Evolutionary conservation across 305 asterid genomes (phyloP).

Genomic region (Solanum hybrid): DNA sequence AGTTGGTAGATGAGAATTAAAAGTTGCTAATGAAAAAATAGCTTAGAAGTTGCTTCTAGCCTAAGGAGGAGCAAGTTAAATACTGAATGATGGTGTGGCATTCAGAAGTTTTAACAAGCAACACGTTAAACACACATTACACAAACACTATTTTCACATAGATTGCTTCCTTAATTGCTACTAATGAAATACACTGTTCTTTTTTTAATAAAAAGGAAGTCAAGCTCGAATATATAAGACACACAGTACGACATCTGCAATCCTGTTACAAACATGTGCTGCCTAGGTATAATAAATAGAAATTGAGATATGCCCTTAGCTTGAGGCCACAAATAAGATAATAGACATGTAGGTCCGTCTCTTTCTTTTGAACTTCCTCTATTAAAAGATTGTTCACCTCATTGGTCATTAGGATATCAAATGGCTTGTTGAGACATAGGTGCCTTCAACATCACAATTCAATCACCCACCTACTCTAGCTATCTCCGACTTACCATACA

Average conservation of each 20-base stretch:
- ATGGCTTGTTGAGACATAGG: neutral
- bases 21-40: neutral
- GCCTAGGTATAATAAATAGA: neutral
- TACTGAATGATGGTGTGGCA: neutral
- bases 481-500: neutral
- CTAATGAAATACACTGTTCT: neutral
- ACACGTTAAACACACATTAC: no score
- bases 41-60: neutral
- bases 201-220: neutral
- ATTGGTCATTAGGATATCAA: neutral
- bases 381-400: neutral
- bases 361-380: neutral
- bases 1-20: neutral
- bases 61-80: neutral
- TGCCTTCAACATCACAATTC: neutral
- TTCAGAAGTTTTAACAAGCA: neutral
- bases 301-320: neutral
- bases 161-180: neutral
- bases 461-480: neutral
- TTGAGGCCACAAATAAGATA: neutral
- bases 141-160: neutral
- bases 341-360: neutral
- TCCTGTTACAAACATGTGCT: neutral
- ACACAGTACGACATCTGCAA: neutral
- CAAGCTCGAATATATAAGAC: neutral